Evolutionary conservation across 2,329 filamentous ascomycete genomes (phyloP), one percentile per base, ranked within the genome.

Genomic region (Helminthosporium solani): DNA sequence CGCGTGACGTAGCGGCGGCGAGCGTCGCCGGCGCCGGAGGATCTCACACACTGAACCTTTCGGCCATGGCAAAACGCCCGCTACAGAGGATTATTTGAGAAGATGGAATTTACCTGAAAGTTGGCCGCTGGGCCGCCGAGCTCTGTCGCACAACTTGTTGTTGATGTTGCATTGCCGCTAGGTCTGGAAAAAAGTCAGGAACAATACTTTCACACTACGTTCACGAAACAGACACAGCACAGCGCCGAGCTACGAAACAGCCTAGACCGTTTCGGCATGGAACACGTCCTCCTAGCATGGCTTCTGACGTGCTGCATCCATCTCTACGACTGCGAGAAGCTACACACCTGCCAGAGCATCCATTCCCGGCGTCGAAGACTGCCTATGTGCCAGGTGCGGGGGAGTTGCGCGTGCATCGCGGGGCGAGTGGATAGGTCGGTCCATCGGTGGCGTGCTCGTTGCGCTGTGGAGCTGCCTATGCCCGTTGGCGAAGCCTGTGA

Each of bases 121-220:
- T 66, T 14, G 63, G 63, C 18, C 67, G 64, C 44, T 66, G 66
- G 28, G 50, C 51, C 18, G 62, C 60, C 5, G 64, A 59, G 42
- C 57, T 72, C 35, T 70, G 64, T 53, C 72, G 67, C 19, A 67
- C 58, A 34, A 66, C 56, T 57, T 73, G 73, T 53, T 75, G 74
- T 28, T 67, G 68, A 37, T 74, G 72, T 54, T 75, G 74, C 69
- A 75, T 74, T 7, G 71, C 70, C 37, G 74, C 73, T 45, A 76
- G 64, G 62, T 77, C 75, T 74, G 53, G 18, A 42, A 6, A 7
- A 16, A 21, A 15, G 41, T 40, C 16, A 50, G 37, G 33, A 20
- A 25, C 23, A 37, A 16, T 15, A 14, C 9, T 20, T 28, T 16
- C 33, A n/a, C 39, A 3, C 15, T 23, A 3, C 18, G 16, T 18